Percentiles rank a stretch among this genome's conserved stretches.
Evolutionary conservation across 305 asterid species (phyloP).

Genomic region (Plantago rigida): DNA sequence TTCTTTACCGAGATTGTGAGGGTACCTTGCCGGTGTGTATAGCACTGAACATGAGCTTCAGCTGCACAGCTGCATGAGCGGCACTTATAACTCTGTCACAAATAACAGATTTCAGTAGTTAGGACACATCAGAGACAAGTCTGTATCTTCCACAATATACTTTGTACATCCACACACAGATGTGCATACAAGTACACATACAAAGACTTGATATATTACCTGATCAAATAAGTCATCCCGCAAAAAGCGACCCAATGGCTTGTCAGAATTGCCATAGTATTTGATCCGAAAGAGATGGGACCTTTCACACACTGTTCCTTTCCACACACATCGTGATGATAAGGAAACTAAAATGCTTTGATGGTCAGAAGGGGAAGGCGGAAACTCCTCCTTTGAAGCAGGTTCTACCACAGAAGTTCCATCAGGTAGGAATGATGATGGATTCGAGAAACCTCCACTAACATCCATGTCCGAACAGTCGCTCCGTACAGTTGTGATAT

Average conservation of each 20-base stretch:
- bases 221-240: constrained; percentile 61
- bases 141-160: neutral
- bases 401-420: constrained; percentile 37
- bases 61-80: constrained; percentile 47
- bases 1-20: constrained; percentile 67
- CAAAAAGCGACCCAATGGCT: constrained; percentile 71
- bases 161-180: constrained; percentile 4
- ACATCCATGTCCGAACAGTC: constrained; percentile 30
- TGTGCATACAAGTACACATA: constrained; percentile 8
- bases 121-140: no score
- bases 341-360: constrained; percentile 77
- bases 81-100: constrained; percentile 50
- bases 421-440: constrained; percentile 35
- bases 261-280: constrained; percentile 66
- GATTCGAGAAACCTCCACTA: constrained; percentile 26
- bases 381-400: constrained; percentile 47
- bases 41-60: constrained; percentile 72
- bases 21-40: constrained; percentile 77
- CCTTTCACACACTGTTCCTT: constrained; percentile 70
- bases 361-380: constrained; percentile 54
- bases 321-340: constrained; percentile 64
- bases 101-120: neutral
- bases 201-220: constrained; percentile 27
- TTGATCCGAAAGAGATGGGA: constrained; percentile 73
- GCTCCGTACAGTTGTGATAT: constrained; percentile 29